Evolutionary conservation across 2,329 filamentous ascomycete species (phyloP).

Genomic region (Arthrobotrys pseudoclavata): DNA sequence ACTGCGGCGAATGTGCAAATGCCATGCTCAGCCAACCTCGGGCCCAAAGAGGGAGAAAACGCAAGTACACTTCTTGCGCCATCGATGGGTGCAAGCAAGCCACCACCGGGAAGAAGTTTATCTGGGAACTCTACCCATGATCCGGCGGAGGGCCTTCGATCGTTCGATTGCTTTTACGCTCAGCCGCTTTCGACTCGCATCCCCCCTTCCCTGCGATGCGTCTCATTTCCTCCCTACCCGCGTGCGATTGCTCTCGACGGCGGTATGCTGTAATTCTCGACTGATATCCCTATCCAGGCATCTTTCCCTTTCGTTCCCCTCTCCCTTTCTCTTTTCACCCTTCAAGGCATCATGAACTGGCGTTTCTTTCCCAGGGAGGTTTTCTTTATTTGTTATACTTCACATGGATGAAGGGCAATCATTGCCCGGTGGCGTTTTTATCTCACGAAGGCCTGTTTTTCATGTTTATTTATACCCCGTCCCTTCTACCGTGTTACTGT

Average conservation of each 20-base stretch:
- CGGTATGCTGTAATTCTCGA: slow-evolving; percentile 10
- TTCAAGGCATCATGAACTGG: slow-evolving; percentile 37
- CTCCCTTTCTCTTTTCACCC: not conserved
- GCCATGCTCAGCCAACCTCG: slow-evolving; percentile 64
- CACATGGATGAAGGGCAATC: slow-evolving; percentile 9
- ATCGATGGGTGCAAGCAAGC: slow-evolving; percentile 59
- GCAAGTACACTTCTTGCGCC: slow-evolving; percentile 50
- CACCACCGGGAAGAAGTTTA: slow-evolving; percentile 41
- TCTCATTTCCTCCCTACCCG: not conserved
- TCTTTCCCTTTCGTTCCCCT: not conserved
- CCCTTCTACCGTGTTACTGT: slow-evolving; percentile 6
- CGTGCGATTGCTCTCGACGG: not conserved
- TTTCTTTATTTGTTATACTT: slow-evolving; percentile 16
- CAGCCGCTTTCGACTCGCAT: not conserved
- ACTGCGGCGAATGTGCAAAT: slow-evolving; percentile 70
- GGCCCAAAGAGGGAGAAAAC: slow-evolving; percentile 56
- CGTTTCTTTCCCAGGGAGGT: slow-evolving; percentile 37
- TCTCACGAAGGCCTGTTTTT: slow-evolving; percentile 3
- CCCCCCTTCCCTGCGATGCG: not conserved
- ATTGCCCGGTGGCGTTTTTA: slow-evolving; percentile 35
- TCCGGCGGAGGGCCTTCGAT: not conserved
- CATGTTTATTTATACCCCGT: not conserved
- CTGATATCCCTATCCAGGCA: not conserved
- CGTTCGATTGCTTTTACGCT: no score
- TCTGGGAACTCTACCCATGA: slow-evolving; percentile 54